Base-by-base conservation (phyloP, 306 rosid genomes). In the Styphnolobium japonicum region DNA sequence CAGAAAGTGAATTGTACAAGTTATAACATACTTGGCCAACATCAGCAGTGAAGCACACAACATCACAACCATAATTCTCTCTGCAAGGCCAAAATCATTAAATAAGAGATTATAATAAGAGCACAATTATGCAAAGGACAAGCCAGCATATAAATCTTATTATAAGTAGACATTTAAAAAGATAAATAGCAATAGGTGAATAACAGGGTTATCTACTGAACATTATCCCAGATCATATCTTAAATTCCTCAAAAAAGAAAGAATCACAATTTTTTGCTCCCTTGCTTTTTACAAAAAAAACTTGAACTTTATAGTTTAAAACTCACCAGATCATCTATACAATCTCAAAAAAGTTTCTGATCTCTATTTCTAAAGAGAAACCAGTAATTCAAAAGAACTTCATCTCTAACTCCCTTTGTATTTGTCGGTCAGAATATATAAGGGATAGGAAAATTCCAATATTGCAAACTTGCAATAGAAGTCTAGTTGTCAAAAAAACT, bases 11-110 rank as follows among this genome's bases (percentile, higher is more conserved):
- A 73, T 37, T 67, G 9, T 48, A 67, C 48, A 71, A 42, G 70
- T 16, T 48, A 7, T 45, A 43, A 85, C 90, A 63, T 91, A 93
- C 99, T 78, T 91, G 99, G 83, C 98, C 98, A 82, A 96, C 98
- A 85, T 96, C 98, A n/a, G 97, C 98, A 33, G 99, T 96, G 85
- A 96, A 96, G 89, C 99, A 96, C 68, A 96, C 98, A 14, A 96
- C 98, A 37, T 93, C 98, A 69, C 99, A 96, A 5, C 93, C 97
- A 51, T 96, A 96, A 82, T 96, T 96, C 91, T 96, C 97, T 86
- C 99, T 93, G 97, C 87, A 90, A 86, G 10, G 46, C 55, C 62
- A 57, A 64, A 78, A 46, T 18, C 73, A 71, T 52, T 21, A 62
- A 74, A 71, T 67, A 67, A 78, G 40, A 45, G 16, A 71, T 6